phyloP scores from a whole-genome alignment of 2,329 filamentous ascomycete species.

The Hypoxylon rubiginosum region DNA sequence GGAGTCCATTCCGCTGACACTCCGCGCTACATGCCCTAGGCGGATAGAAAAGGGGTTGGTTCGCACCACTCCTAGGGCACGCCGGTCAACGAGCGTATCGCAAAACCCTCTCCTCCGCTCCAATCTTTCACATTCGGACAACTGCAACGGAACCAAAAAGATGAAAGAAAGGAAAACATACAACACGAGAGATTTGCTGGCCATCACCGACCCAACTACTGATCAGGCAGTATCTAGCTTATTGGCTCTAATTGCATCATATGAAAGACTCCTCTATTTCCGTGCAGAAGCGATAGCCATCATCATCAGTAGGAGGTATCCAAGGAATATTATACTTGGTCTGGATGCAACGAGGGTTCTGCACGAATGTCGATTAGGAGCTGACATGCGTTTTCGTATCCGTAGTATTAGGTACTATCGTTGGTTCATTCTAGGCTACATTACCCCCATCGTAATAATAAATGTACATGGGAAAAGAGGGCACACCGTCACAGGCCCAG shows the following conservation, averaged over 20 bases:
- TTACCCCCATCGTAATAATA: not conserved
- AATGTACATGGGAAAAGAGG: conserved; percentile 1
- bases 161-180: conserved; percentile 18
- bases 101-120: too few relatives aligned
- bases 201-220: conserved; percentile 35
- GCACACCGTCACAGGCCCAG: not conserved
- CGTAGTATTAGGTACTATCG: not conserved
- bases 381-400: not conserved
- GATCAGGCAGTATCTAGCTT: conserved; percentile 23
- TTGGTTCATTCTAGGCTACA: conserved; percentile 6
- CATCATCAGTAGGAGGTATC: too few relatives aligned
- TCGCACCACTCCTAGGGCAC: not conserved
- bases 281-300: not conserved
- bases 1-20: not conserved
- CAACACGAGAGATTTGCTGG: conserved; percentile 28
- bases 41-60: not conserved
- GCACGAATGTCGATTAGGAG: too few relatives aligned
- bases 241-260: conserved; percentile 12
- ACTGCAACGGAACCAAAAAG: conserved; percentile 1
- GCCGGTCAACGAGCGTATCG: too few relatives aligned
- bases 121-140: too few relatives aligned
- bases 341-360: not conserved
- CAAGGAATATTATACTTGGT: too few relatives aligned
- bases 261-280: not conserved
- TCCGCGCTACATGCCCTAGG: not conserved